These are phyloP conservation scores for Epichloe baconii DNA, from an alignment of 2,329 filamentous ascomycete genomes.

Conservation along the genomic window DNA sequence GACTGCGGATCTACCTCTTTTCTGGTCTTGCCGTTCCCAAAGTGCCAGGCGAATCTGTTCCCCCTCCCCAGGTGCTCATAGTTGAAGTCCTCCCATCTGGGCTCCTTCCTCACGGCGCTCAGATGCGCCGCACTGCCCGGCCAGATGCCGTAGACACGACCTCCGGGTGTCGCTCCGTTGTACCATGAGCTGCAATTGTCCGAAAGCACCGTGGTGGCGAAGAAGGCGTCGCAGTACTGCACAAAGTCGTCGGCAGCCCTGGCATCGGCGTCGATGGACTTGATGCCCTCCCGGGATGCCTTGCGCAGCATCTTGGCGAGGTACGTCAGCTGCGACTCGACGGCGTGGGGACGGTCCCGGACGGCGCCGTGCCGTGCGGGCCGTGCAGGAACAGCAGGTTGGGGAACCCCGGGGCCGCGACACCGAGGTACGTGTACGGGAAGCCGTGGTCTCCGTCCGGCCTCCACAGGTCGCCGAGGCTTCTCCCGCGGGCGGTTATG, in stretches of 20 bases:
- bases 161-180: constrained; percentile 50
- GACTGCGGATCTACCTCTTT: constrained; percentile 41
- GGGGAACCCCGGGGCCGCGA: constrained; percentile 51
- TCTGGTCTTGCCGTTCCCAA: constrained; percentile 54
- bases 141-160: constrained; percentile 54
- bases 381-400: constrained; percentile 55
- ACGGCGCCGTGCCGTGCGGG: constrained; percentile 43
- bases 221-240: constrained; percentile 44
- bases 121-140: constrained; percentile 53
- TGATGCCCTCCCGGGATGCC: constrained; percentile 50
- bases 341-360: constrained; percentile 55
- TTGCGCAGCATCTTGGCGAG: constrained; percentile 57
- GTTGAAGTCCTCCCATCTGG: constrained; percentile 43
- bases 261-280: constrained; percentile 41
- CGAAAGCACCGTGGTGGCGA: constrained; percentile 38
- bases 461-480: constrained; percentile 44
- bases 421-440: constrained; percentile 54
- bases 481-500: constrained; percentile 39
- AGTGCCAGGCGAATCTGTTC: constrained; percentile 47
- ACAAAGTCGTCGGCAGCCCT: constrained; percentile 52
- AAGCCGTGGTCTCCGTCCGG: constrained; percentile 42
- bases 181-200: constrained; percentile 61
- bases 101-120: constrained; percentile 41
- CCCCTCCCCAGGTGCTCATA: constrained; percentile 31
- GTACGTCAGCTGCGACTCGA: constrained; percentile 54